These are phyloP conservation scores for Platismatia glauca DNA, from an alignment of 495 filamentous ascomycete species.

Conservation along the genomic window DNA sequence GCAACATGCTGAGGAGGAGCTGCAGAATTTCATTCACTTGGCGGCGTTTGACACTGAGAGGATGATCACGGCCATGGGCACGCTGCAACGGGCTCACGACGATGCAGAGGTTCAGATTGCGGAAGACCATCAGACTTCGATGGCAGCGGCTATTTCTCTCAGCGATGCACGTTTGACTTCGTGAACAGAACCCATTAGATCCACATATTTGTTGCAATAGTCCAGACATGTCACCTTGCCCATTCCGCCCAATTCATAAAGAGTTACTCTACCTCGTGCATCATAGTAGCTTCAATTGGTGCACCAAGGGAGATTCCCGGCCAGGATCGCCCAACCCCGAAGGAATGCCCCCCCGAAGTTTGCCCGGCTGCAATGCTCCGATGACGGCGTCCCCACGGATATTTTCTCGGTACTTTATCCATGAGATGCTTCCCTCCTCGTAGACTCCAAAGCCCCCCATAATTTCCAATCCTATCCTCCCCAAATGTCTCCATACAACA, in stretches of 20 bases:
- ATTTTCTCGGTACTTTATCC: no score
- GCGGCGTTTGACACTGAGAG: background rate
- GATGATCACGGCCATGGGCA: background rate
- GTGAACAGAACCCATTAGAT: background rate
- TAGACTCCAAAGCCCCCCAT: background rate
- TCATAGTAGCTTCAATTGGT: no score
- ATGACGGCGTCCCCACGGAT: background rate
- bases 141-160: no score
- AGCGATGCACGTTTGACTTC: background rate
- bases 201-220: background rate
- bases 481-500: constrained; percentile 43
- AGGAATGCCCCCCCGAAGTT: background rate
- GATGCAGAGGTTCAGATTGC: background rate
- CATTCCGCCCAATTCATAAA: no score
- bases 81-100: background rate
- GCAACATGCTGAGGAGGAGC: background rate
- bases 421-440: background rate
- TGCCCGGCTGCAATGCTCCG: background rate
- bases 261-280: no score
- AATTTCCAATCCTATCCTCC: background rate
- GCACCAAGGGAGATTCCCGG: no score
- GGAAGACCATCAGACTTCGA: background rate
- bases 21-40: background rate
- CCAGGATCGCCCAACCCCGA: no score
- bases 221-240: no score